A percentile compares a stretch with the other conserved stretches of the same genome.
Conservation (phyloP, 2,329 filamentous ascomycete species). For the Niveomyces coronatus region DNA sequence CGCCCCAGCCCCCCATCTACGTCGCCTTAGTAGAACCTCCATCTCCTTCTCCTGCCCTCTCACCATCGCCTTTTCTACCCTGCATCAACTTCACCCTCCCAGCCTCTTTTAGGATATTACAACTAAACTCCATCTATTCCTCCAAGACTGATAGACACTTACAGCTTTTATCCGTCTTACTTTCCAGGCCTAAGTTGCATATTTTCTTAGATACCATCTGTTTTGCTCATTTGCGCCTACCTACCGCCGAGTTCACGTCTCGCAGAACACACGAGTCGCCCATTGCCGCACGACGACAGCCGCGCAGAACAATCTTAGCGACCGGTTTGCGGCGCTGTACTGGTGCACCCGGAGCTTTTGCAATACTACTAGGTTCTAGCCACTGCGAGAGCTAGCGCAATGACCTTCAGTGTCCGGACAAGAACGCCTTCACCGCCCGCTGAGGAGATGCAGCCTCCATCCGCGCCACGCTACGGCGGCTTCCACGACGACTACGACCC, state of each 20-base stretch:
- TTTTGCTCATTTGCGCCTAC: background rate
- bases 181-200: conserved; percentile 3
- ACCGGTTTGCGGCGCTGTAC: background rate
- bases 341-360: background rate
- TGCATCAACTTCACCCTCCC: conserved; percentile 5
- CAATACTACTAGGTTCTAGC: background rate
- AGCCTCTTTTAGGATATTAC: conserved; percentile 3
- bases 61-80: conserved; percentile 7
- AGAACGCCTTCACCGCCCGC: conserved; percentile 46
- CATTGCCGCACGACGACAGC: background rate
- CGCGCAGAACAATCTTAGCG: conserved; percentile 1
- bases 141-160: background rate
- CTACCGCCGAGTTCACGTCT: too few relatives aligned
- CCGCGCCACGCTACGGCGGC: conserved; percentile 59
- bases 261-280: too few relatives aligned
- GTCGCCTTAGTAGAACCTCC: conserved; percentile 8
- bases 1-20: conserved; percentile 10
- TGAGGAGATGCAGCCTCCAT: conserved; percentile 48
- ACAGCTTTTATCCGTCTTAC: conserved; percentile 3
- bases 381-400: conserved; percentile 12
- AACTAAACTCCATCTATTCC: conserved; percentile 3
- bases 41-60: conserved; percentile 6
- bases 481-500: conserved; percentile 61
- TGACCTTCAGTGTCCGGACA: conserved; percentile 22
- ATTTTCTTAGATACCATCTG: conserved; percentile 1